Percentiles rank a stretch among this genome's conserved stretches.
Conservation (phyloP, 768 basidiomycete genomes). For the Rhizopogon sp. region DNA sequence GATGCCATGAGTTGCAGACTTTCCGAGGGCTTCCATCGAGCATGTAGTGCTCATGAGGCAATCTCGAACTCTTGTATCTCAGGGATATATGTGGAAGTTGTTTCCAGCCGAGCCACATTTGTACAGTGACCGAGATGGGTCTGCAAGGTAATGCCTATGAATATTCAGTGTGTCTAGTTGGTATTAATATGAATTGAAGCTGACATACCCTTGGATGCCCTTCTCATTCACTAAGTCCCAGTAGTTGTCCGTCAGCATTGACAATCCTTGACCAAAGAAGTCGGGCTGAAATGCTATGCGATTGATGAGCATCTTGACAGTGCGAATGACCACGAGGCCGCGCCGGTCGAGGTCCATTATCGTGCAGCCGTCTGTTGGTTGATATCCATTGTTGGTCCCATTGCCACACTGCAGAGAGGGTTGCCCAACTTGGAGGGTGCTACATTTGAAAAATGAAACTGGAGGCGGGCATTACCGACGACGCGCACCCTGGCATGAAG, state of each 20-base stretch:
- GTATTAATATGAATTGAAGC: background rate
- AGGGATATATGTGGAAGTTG: slow-evolving; percentile 71
- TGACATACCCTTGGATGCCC: slow-evolving; percentile 49
- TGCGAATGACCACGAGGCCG: background rate
- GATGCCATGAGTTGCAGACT: slow-evolving; percentile 59
- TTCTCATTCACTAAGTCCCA: slow-evolving; percentile 42
- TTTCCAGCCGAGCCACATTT: slow-evolving; percentile 64
- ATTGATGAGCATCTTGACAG: slow-evolving; percentile 19
- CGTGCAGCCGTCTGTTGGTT: no score
- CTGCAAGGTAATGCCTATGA: slow-evolving; percentile 60
- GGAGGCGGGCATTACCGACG: no score
- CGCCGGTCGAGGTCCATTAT: background rate
- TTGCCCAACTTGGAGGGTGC: no score
- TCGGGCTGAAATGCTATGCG: slow-evolving; percentile 60
- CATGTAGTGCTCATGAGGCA: slow-evolving; percentile 70
- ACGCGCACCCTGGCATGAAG: no score
- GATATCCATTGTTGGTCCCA: no score
- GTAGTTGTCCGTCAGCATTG: slow-evolving; percentile 48
- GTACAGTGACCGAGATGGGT: slow-evolving; percentile 79
- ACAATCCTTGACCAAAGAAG: slow-evolving; percentile 54
- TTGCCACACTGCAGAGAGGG: no score
- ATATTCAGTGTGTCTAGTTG: background rate
- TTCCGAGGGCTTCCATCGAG: slow-evolving; percentile 76
- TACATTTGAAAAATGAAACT: no score
- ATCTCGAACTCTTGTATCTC: slow-evolving; percentile 67